Base-by-base conservation (phyloP, 2,329 filamentous ascomycete genomes). In the Pseudogymnoascus sp. region DNA sequence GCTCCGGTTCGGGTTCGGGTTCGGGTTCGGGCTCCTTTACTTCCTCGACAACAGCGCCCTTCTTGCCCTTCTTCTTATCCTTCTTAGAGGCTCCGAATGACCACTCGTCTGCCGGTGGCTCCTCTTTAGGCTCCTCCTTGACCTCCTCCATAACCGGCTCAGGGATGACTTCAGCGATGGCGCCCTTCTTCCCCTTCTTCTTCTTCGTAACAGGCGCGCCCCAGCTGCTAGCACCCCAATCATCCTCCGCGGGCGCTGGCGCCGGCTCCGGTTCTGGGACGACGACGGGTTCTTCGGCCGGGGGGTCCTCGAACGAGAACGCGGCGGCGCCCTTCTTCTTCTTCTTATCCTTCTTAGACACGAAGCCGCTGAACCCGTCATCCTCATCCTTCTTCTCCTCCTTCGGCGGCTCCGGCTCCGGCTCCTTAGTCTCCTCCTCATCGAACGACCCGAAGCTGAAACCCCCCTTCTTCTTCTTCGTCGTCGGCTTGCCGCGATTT, bases 51-150 rank as follows among this genome's bases (percentile, higher is more conserved):
- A 37, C 33, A 37, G 31, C 31, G 11, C 31, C 31, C 31, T 37
- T 37, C 33, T 37, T 37, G 11, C 74, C 70, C 73, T 84, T 81
- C 74, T 82, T 84, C 72, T 85, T 86, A 70, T 84, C 84, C 65
- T 76, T 78, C 65, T 76, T 76, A 4, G 73, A 71, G 6, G 78
- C 69, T 6, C 75, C 72, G 69, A 82, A 82, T 13, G 75, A 76
- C 37, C 74, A 79, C 79, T 77, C 76, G 68, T 82, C 83, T 24
- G 81, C 81, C 3, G 73, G 74, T 62, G 77, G 76, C 13, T 74
- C 74, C 19, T 76, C 71, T 29, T 74, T 76, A 61, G 16, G 11
- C 13, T 70, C 73, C 26, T 75, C 75, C 29, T 76, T 73, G 62
- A 31, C 72, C 74, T 44, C 73, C 72, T 50, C 72, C 72, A 47